These are phyloP conservation scores for Plasmodium malariae DNA, from an alignment of 169 alveolate species.

Conservation along the genomic window DNA sequence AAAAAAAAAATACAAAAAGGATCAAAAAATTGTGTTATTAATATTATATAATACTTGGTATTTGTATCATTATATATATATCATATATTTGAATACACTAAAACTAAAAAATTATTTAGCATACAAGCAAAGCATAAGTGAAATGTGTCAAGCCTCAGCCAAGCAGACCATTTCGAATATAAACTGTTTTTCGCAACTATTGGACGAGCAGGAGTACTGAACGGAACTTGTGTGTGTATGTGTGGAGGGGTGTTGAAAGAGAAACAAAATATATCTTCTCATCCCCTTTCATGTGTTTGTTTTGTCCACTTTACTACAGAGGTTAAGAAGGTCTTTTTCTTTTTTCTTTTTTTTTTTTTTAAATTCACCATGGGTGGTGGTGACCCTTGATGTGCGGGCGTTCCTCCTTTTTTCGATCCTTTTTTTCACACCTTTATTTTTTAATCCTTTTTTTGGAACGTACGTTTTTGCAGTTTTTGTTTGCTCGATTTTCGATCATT, in stretches of 20 bases:
- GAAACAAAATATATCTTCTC: too few relatives aligned
- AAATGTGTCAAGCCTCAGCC: conserved; percentile 38
- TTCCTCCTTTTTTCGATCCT: background rate
- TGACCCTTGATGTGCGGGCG: background rate
- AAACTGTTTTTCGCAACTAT: conserved; percentile 23
- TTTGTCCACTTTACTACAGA: background rate
- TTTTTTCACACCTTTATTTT: background rate
- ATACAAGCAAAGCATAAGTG: conserved; percentile 31
- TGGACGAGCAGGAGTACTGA: conserved; percentile 32
- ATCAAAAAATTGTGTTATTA: conserved; percentile 21
- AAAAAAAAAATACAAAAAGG: conserved; percentile 23
- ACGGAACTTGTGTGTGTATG: background rate
- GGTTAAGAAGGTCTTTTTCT: background rate
- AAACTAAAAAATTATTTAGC: conserved; percentile 37
- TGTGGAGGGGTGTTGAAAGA: too few relatives aligned
- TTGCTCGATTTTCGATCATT: too few relatives aligned
- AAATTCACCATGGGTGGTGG: background rate
- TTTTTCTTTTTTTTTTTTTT: background rate
- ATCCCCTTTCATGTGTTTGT: background rate
- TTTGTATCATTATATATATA: conserved; percentile 47
- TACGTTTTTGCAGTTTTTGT: too few relatives aligned
- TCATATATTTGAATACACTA: conserved; percentile 30
- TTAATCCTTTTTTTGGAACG: too few relatives aligned
- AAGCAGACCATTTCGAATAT: conserved; percentile 44
- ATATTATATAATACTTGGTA: conserved; percentile 52